phyloP scores from a whole-genome alignment of 2,329 filamentous ascomycete genomes.

The Cladobotryum protrusum region DNA sequence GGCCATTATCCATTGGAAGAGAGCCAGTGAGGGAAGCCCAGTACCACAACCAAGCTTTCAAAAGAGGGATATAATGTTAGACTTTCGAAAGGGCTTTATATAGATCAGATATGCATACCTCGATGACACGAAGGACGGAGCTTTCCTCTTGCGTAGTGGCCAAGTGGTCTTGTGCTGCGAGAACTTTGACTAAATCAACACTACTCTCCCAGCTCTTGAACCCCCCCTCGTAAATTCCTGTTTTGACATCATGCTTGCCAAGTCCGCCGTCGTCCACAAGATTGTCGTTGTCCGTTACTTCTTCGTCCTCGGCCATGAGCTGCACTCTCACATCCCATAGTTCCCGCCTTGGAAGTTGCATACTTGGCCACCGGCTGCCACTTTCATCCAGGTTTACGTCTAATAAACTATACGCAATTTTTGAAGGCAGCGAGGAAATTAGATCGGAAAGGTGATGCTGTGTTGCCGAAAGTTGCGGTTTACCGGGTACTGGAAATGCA shows the following conservation, averaged over 20 bases:
- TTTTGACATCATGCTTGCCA: conserved; percentile 67
- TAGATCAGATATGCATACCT: conserved; percentile 37
- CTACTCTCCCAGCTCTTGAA: conserved; percentile 91
- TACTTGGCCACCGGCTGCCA: conserved; percentile 20
- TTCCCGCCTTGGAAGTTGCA: conserved; percentile 64
- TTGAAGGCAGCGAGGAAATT: conserved; percentile 60
- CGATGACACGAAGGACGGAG: conserved; percentile 40
- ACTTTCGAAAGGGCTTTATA: neutral
- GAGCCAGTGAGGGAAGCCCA: conserved; percentile 63
- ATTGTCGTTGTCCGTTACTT: conserved; percentile 24
- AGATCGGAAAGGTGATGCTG: conserved; percentile 45
- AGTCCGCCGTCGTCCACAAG: conserved; percentile 40
- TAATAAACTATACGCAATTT: conserved; percentile 63
- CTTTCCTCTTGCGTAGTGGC: conserved; percentile 22
- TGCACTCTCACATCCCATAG: conserved; percentile 78
- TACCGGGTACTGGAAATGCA: conserved; percentile 57
- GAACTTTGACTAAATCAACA: conserved; percentile 68
- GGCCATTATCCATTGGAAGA: conserved; percentile 57
- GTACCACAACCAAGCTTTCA: conserved; percentile 70
- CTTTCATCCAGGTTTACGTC: conserved; percentile 52
- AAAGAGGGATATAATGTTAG: neutral
- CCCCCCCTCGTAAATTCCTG: conserved; percentile 78
- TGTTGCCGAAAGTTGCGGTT: conserved; percentile 51
- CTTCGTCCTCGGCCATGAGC: conserved; percentile 67
- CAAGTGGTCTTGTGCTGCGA: conserved; percentile 38